phyloP scores from a whole-genome alignment of 345 rosid species.

The Firmiana major region DNA sequence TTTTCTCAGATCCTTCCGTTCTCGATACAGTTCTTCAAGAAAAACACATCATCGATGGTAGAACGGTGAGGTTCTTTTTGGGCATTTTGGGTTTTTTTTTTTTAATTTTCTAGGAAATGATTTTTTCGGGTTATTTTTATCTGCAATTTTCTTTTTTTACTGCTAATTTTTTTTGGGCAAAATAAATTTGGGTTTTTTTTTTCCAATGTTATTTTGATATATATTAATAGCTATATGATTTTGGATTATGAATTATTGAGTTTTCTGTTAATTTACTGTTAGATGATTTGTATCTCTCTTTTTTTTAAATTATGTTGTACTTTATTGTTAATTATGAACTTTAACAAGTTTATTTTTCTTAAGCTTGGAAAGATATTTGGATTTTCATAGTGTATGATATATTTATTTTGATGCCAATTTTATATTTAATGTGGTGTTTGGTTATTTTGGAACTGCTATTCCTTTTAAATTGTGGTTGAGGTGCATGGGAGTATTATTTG shows the following conservation, averaged over 20 bases:
- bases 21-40: constrained; percentile 70
- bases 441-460: too few species aligned
- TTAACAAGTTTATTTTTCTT: too few species aligned
- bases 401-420: too few species aligned
- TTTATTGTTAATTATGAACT: too few species aligned
- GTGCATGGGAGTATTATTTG: too few species aligned
- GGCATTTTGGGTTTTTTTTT: not conserved
- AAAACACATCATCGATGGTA: constrained; percentile 72
- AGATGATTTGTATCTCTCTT: too few species aligned
- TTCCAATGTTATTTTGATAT: not conserved
- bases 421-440: too few species aligned
- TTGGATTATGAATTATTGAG: not conserved
- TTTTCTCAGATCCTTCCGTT: constrained; percentile 66
- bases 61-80: constrained; percentile 49
- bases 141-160: not conserved
- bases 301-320: too few species aligned
- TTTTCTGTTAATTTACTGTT: not conserved
- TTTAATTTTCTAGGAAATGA: not conserved
- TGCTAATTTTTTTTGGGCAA: not conserved
- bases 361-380: too few species aligned
- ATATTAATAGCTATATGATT: not conserved
- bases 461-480: too few species aligned
- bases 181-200: not conserved
- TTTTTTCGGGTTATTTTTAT: not conserved
- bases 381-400: too few species aligned